Base-by-base conservation (phyloP, 1,284 basidiomycete genomes). In the Amylostereum chailletii region DNA sequence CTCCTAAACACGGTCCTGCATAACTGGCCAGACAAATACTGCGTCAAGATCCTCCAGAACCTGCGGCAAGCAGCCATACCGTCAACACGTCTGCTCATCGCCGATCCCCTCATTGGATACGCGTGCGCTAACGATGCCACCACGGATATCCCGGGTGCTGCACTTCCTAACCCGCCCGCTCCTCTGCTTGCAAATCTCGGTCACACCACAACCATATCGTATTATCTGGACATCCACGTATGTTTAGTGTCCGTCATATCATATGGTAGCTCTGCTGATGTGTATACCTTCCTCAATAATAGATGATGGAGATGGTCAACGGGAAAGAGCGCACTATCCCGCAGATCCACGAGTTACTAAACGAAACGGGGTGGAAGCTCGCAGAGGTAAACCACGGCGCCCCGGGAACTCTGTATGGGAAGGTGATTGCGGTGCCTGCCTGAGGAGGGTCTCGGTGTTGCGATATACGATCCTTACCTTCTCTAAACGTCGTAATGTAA, bases 121-220 rank as follows among this genome's bases (percentile, higher is more conserved):
- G 48, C 45, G 3, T 50, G 51, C 45, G 45, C 34, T 8, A 34
- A 44, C 36, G 33, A 32, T 5, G 45, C 47, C 48, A 29, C 43
- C 42, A 19, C 31, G 38, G 26, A 30, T 30, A 30, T 19, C 29
- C 26, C 6, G 27, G 27, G 29, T 9, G 10, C 42, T 26, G 8
- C 9, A 8, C 9, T 27, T 11, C 11, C 5, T 5, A 43, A 29
- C 9, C 44, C 51, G 7, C 48, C 51, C 3, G 31, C 34, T 27
- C 51, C 51, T 3, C 47, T 50, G 10, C 51, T 53, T 11, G 45
- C 45, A 26, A 53, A 53, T 32, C 48, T 49, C 34, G 51, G 45
- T 5, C 31, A 27, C n/a, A 40, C 29, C 31, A 9, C 45, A 8
- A 48, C 48, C 29, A 42, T n/a, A 10, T 44, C n/a, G n/a, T n/a